phyloP scores from a whole-genome alignment of 1,284 basidiomycete genomes.

The Boletellus dicymbophilus region DNA sequence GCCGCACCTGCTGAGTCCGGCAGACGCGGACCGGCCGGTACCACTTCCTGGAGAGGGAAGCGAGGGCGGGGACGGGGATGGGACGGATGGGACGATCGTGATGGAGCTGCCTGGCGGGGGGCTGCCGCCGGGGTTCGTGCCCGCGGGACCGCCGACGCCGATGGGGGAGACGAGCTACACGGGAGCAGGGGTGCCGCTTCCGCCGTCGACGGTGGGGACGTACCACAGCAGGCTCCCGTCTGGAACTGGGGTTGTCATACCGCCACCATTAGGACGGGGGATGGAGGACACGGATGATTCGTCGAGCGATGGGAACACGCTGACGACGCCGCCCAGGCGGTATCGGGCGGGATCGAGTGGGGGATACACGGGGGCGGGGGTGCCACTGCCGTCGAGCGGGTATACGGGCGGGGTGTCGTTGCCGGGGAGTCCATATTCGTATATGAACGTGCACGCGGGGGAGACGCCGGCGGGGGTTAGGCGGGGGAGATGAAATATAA shows the following conservation, averaged over 20 bases:
- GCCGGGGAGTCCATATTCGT: conserved; percentile 25
- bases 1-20: conserved; percentile 30
- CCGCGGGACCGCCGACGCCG: conserved; percentile 19
- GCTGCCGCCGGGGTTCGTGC: conserved; percentile 33
- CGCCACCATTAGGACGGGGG: conserved; percentile 24
- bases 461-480: too few species aligned
- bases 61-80: conserved; percentile 1
- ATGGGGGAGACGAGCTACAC: conserved; percentile 19
- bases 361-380: too few species aligned
- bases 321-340: conserved; percentile 27
- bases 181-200: conserved; percentile 26
- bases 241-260: conserved; percentile 24
- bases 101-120: conserved; percentile 25
- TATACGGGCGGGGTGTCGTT: too few species aligned
- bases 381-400: too few species aligned
- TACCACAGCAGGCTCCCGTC: conserved; percentile 23
- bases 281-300: conserved; percentile 20
- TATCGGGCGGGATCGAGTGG: conserved; percentile 18
- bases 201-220: conserved; percentile 26
- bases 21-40: conserved; percentile 33
- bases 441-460: too few species aligned
- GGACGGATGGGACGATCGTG: conserved; percentile 14
- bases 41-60: conserved; percentile 26
- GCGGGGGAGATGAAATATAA: conserved; percentile 5
- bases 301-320: conserved; percentile 32